Percentiles rank a stretch among this genome's conserved stretches.
Evolutionary conservation across 768 basidiomycete species (phyloP).

Genomic region (Tubosaeta sp.): DNA sequence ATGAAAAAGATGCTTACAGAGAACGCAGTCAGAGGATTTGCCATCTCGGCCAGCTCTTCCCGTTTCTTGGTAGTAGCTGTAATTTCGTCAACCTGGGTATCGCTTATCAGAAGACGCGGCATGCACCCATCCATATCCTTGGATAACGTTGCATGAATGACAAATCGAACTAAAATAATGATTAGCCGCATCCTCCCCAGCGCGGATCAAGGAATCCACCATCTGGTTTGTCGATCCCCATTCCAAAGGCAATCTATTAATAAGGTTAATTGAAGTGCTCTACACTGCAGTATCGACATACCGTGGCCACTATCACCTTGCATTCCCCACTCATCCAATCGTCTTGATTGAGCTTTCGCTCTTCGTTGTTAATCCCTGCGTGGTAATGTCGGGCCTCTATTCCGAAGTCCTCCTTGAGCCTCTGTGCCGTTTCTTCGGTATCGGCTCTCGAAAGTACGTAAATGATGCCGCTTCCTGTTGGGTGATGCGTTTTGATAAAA

Average conservation of each 20-base stretch:
- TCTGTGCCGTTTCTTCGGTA: slow-evolving; percentile 78
- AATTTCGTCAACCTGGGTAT: slow-evolving; percentile 2
- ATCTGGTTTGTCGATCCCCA: slow-evolving; percentile 90
- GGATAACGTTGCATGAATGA: slow-evolving; percentile 84
- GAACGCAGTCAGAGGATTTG: slow-evolving; percentile 73
- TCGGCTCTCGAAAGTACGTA: slow-evolving; percentile 70
- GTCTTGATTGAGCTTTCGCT: slow-evolving; percentile 57
- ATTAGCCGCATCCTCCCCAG: not conserved
- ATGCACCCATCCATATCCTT: slow-evolving; percentile 78
- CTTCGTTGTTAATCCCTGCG: slow-evolving; percentile 63
- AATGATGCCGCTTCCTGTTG: slow-evolving; percentile 70
- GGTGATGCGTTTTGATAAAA: slow-evolving; percentile 61
- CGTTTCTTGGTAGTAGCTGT: slow-evolving; percentile 91
- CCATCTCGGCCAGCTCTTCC: slow-evolving; percentile 96
- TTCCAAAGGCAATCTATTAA: slow-evolving; percentile 86
- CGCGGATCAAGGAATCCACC: slow-evolving; percentile 37
- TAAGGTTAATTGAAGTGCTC: slow-evolving; percentile 1
- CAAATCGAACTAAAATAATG: slow-evolving; percentile 69
- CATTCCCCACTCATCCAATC: slow-evolving; percentile 73
- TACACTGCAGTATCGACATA: slow-evolving; percentile 31
- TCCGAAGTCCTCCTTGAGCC: slow-evolving; percentile 52
- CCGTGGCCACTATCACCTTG: slow-evolving; percentile 90
- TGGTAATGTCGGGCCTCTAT: slow-evolving; percentile 80
- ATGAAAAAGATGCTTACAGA: slow-evolving; percentile 53
- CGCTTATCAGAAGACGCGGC: not conserved